phyloP scores from a whole-genome alignment of 768 basidiomycete genomes.

The Mycena venus region DNA sequence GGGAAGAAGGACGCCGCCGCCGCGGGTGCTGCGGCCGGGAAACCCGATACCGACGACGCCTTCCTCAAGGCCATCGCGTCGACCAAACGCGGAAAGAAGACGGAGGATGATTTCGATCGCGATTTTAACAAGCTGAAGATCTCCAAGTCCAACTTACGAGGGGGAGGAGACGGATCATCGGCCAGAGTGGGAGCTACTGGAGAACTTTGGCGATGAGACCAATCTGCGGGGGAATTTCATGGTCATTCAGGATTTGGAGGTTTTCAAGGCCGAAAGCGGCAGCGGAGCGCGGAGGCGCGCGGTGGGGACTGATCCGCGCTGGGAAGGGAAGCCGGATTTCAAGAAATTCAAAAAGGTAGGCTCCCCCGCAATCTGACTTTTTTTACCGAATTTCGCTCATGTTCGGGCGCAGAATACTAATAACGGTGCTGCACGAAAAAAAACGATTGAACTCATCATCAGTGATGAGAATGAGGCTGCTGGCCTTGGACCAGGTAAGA shows the following conservation, averaged over 20 bases:
- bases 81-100: slow-evolving; percentile 75
- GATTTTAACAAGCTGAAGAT: slow-evolving; percentile 86
- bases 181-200: slow-evolving; percentile 70
- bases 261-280: slow-evolving; percentile 53
- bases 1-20: slow-evolving; percentile 25
- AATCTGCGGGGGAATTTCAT: slow-evolving; percentile 83
- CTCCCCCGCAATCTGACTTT: neutral
- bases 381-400: neutral
- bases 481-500: slow-evolving; percentile 66
- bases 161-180: slow-evolving; percentile 59
- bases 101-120: slow-evolving; percentile 79
- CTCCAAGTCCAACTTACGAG: slow-evolving; percentile 69
- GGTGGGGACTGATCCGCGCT: slow-evolving; percentile 45
- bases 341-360: slow-evolving; percentile 86
- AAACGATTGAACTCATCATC: slow-evolving; percentile 65
- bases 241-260: slow-evolving; percentile 78
- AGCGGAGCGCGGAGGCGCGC: slow-evolving; percentile 36
- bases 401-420: slow-evolving; percentile 7
- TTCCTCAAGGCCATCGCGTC: slow-evolving; percentile 84
- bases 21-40: slow-evolving; percentile 55
- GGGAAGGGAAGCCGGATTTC: slow-evolving; percentile 73
- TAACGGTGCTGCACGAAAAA: slow-evolving; percentile 36
- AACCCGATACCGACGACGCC: slow-evolving; percentile 75
- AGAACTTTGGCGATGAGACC: slow-evolving; percentile 74
- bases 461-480: slow-evolving; percentile 67